Evolutionary conservation across 768 basidiomycete species (phyloP), one percentile per base, ranked within the genome.

Genomic region (Lactarius sanguifluus): DNA sequence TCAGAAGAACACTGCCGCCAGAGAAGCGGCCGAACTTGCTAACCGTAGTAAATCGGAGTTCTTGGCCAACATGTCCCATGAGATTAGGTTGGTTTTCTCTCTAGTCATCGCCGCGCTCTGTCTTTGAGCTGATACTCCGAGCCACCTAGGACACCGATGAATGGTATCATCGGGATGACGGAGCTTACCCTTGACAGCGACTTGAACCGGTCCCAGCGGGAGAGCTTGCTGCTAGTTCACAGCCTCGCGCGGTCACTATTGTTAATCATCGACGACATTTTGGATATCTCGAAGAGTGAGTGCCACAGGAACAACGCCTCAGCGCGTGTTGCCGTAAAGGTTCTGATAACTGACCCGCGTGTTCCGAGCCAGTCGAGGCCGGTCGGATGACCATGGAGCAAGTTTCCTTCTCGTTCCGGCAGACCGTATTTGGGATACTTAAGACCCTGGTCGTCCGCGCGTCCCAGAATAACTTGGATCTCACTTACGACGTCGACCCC

Each of bases 131-230:
- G 28, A 20, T 8, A 62, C 6, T 66, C 59, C 63, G 23, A 25
- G 6, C 30, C 36, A 57, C 57, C n/a, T 73, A 94, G 96, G 75
- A 98, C 97, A 28, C 97, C 97, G 0, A 99, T 98, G 96, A 99
- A 98, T 75, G 96, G 97, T 74, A 99, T 99, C 76, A 98, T 99
- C 71, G 96, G 96, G n/a, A 95, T 99, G 95, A 99, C 96, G 30
- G 95, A 96, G 77, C 79, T 99, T 64, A 98, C 97, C 12, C 86
- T 99, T 25, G 97, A 99, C 74, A 94, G 91, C 54, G 97, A 99
- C 75, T 78, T 99, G 71, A 97, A 95, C 67, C 80, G 96, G 69
- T 91, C 92, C 45, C 97, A 98, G 77, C 81, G 96, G 67, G 97
- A 98, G 80, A 97, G 95, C 76, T 80, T 99, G 75, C 82, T 97